Base-by-base conservation (phyloP, 139 green algal genomes). In the Edaphochlamys debaryana region DNA sequence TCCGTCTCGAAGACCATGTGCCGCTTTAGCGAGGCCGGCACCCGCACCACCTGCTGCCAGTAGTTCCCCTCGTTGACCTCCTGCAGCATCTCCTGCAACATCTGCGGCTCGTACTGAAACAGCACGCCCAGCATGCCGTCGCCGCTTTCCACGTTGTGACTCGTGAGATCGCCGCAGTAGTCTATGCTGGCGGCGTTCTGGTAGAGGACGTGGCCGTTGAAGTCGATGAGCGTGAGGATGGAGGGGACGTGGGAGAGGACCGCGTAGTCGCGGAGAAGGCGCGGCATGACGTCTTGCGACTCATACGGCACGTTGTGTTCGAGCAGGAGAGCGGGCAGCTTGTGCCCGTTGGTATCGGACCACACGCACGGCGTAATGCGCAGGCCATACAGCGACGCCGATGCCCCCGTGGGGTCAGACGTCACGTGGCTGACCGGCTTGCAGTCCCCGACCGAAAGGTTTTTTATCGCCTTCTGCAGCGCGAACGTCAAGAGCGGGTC, bases 181-280 rank as follows among this genome's bases (percentile, higher is more conserved):
- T 86, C 80, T 42, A 91, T 80, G 54, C 79, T 88, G 25, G 74
- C 75, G 6, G 87, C 87, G 50, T 91, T 91, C 87, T 91, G 87
- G 52, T 91, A 91, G 37, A 91, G 38, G 29, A 91, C 87, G 42
- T 88, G 74, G 45, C 85, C 79, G 54, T 79, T 79, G 75, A 89
- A 91, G 84, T 91, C 87, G 60, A 91, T 91, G 48, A 91, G 84
- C 20, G 87, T 91, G 48, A 91, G 84, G 38, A 91, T 91, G 73
- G 87, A 84, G 27, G 87, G 87, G 20, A 91, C 87, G 52, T 91
- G 87, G 2, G 83, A 89, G 19, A 91, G 84, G 11, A 86, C 58
- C 20, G 87, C 87, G 66, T 91, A 91, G 52, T 91, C 87, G 32
- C 87, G 79, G 75, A 91, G 80, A 30, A 91, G 80, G 7, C 87